Evolutionary conservation across 2,329 filamentous ascomycete genomes (phyloP), one percentile per base, ranked within the genome.

Genomic region (Fusarium longipes): DNA sequence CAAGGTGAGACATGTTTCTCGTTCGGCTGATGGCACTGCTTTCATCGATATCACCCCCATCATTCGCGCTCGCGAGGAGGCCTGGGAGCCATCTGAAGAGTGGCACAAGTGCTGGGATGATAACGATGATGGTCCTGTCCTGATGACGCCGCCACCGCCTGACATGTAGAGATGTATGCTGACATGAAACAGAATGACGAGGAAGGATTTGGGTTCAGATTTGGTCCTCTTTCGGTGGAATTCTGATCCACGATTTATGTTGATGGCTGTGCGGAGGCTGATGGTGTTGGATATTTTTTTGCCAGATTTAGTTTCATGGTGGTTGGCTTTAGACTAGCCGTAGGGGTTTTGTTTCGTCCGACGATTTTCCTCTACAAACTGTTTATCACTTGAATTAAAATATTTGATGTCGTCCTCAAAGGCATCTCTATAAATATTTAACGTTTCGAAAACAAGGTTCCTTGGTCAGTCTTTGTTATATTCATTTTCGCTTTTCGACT

Each of bases 91-190:
- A 17, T 58, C 49, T 50, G 39, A 58, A 18, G 49, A 58, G 59
- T 63, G 59, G 59, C 59, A 58, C 43, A 63, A 58, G 38, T 18
- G 35, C 10, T 63, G 59, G 59, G 59, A 63, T 49, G 48, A 45
- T 39, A 63, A 63, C n/a, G 59, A 63, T 57, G 59, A 63, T 25
- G 59, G 59, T 22, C 59, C 59, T 39, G 49, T 58, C 43, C 12
- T 58, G 22, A 63, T 63, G 59, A 45, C 22, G 30, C 38, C 35
- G 49, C 27, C 59, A 14, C 59, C 59, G 22, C 29, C 49, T n/a
- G 47, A 57, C 43, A 36, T 63, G 39, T 63, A 39, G 51, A 57
- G 33, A 22, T 30, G 17, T 14, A 18, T 15, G 42, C 58, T 62
- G 49, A 62, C 48, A 6, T 11, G 14, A 30, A 24, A 15, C 53